These are phyloP conservation scores for Candida sp. DNA, from an alignment of 1,139 yeast species.

Conservation along the genomic window DNA sequence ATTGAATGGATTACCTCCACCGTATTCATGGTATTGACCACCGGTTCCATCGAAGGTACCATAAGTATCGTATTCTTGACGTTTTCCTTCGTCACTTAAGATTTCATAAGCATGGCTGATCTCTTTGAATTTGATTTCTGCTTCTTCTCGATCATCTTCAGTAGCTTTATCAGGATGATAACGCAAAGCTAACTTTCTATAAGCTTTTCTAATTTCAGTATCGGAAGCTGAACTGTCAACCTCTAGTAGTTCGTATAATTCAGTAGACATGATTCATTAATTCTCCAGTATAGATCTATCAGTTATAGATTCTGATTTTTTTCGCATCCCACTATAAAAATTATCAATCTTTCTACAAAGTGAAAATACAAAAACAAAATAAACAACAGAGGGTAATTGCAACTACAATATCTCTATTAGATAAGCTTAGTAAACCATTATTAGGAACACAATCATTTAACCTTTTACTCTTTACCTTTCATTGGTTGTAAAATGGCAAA, in stretches of 20 bases:
- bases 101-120: slow-evolving; percentile 77
- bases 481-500: slow-evolving; percentile 5
- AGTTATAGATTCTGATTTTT: not conserved
- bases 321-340: not conserved
- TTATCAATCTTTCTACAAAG: not conserved
- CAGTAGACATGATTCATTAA: slow-evolving; percentile 14
- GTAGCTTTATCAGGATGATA: slow-evolving; percentile 82
- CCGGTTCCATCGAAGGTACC: slow-evolving; percentile 40
- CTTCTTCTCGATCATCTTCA: slow-evolving; percentile 60
- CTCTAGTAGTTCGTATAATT: slow-evolving; percentile 67
- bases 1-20: slow-evolving; percentile 40
- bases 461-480: too few species aligned
- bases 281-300: not conserved
- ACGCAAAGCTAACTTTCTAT: slow-evolving; percentile 66
- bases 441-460: too few species aligned
- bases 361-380: too few species aligned
- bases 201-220: slow-evolving; percentile 72
- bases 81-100: slow-evolving; percentile 57
- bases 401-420: too few species aligned
- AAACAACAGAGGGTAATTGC: too few species aligned
- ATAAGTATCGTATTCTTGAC: slow-evolving; percentile 56
- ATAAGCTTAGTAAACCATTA: too few species aligned
- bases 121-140: slow-evolving; percentile 73
- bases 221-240: slow-evolving; percentile 59
- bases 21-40: slow-evolving; percentile 11